Base-by-base conservation (phyloP, 805 yeast species). In the Nakazawaea wickerhamii region DNA sequence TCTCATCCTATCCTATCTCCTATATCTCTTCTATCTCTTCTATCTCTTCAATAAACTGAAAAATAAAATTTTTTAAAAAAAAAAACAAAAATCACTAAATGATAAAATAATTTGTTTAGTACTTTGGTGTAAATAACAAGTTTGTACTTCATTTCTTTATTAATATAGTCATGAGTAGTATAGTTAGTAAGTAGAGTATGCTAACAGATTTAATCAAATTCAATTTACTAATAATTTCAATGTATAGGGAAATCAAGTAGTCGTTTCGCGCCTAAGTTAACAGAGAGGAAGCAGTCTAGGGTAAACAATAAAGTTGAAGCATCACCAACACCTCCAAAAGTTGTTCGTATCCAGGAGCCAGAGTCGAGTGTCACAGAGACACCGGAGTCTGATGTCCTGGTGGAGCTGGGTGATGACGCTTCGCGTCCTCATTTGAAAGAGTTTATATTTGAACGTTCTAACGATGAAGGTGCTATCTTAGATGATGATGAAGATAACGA, bases 261-360 rank as follows among this genome's bases (percentile, higher is more conserved):
- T 10, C 76, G 83, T 43, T 83, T 83, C 59, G 67, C 73, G n/a
- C 89, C 89, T 2, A 81, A 79, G 47, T 52, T 65, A 9, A 68
- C 59, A 1, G 60, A 55, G 37, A 55, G 67, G 42, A 52, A 47
- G 26, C 40, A 38, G 31, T 22, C 48, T 10, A 19, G 36, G 1
- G 44, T 55, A 2, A 46, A 50, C 8, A 57, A 64, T 1, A 55
- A 61, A 21, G 48, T 50, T 17, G 53, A 51, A 6, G 52, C 60
- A 25, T 53, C 59, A 41, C 51, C 58, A 5, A 55, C 37, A 22
- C 36, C 44, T 13, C 30, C 50, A 4, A 35, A 48, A 43, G 39
- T 40, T 31, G 37, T 19, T 27, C 38, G 37, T 27, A 51, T 31
- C 44, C 45, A 21, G 46, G 23, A 40, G 39, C 17, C 18, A 26